Conservation (phyloP, 2,329 filamentous ascomycete genomes). For the Aspergillus spinulosporus region DNA sequence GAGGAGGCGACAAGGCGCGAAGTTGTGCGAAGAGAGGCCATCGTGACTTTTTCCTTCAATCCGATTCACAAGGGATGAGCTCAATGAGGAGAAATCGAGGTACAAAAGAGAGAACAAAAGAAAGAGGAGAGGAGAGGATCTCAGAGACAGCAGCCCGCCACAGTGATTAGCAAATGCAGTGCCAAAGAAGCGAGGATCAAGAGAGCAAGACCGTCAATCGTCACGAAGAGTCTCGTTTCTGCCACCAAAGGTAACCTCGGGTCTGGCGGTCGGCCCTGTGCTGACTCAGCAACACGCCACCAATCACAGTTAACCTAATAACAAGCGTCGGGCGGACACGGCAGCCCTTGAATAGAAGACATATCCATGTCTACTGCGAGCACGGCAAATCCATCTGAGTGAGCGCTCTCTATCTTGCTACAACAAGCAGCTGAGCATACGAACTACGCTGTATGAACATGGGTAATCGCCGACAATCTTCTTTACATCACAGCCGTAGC, state of each 20-base stretch:
- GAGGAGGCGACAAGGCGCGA: slow-evolving; percentile 47
- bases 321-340: slow-evolving; percentile 43
- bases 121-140: slow-evolving; percentile 16
- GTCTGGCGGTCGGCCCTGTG: slow-evolving; percentile 33
- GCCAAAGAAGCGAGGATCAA: slow-evolving; percentile 23
- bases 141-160: slow-evolving; percentile 20
- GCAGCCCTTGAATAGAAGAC: slow-evolving; percentile 21
- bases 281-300: slow-evolving; percentile 32
- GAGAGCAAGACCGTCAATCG: slow-evolving; percentile 23
- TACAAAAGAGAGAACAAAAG: background rate
- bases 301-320: slow-evolving; percentile 38
- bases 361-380: slow-evolving; percentile 1
- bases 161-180: slow-evolving; percentile 25
- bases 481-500: background rate
- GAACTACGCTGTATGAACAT: background rate
- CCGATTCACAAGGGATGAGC: slow-evolving; percentile 6
- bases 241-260: slow-evolving; percentile 36
- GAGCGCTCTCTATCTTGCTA: background rate
- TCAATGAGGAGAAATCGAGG: background rate
- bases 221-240: slow-evolving; percentile 17
- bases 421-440: background rate
- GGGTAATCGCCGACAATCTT: background rate
- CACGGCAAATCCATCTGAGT: background rate
- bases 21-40: slow-evolving; percentile 52
- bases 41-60: slow-evolving; percentile 30